Conservation (phyloP, 2,329 filamentous ascomycete species). For the Proliferodiscus dingleyae region DNA sequence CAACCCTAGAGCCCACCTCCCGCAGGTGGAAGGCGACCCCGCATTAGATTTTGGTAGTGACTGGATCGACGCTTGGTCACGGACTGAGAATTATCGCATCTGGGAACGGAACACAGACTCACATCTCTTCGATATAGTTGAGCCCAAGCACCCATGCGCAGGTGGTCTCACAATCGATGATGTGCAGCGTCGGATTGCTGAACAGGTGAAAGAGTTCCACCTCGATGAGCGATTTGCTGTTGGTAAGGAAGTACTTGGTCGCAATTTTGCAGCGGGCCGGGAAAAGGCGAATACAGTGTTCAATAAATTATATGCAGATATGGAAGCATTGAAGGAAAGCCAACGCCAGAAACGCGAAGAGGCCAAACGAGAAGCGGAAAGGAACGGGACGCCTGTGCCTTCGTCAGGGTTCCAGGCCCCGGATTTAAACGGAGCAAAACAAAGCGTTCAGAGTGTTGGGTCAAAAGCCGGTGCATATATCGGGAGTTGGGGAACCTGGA, state of each 20-base stretch:
- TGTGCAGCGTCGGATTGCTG: conserved; percentile 80
- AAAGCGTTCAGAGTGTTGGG: conserved; percentile 45
- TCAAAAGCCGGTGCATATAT: conserved; percentile 59
- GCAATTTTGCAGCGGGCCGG: conserved; percentile 80
- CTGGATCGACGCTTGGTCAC: conserved; percentile 82
- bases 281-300: conserved; percentile 85
- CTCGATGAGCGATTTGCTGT: conserved; percentile 85
- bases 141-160: conserved; percentile 88
- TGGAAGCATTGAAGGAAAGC: conserved; percentile 74
- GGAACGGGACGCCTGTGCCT: conserved; percentile 15
- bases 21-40: conserved; percentile 75
- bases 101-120: conserved; percentile 78
- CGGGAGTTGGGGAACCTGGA: conserved; percentile 65
- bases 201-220: conserved; percentile 91
- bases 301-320: conserved; percentile 83
- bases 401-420: conserved; percentile 20
- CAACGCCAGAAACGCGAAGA: conserved; percentile 62
- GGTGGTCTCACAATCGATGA: conserved; percentile 92
- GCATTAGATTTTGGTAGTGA: conserved; percentile 76
- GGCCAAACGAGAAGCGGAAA: conserved; percentile 34
- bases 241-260: conserved; percentile 78
- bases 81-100: conserved; percentile 85
- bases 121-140: conserved; percentile 89
- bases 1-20: conserved; percentile 57
- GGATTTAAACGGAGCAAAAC: conserved; percentile 41